These are phyloP conservation scores for Pholiota conissans DNA, from an alignment of 768 basidiomycete genomes.

Conservation along the genomic window DNA sequence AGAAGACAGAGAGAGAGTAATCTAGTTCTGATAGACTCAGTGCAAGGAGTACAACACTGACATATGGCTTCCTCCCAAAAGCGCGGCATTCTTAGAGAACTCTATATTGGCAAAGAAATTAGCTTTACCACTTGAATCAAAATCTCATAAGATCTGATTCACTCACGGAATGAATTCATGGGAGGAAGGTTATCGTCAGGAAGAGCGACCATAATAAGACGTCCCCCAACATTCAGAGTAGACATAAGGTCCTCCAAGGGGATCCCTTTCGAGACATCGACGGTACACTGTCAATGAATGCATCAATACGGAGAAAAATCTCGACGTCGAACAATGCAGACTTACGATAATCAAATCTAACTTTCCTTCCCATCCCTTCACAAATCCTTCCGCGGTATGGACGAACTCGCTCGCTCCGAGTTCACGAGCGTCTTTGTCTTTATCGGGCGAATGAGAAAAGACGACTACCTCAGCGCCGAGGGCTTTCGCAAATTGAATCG, in stretches of 20 bases:
- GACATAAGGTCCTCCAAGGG: slow-evolving; percentile 4
- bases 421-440: slow-evolving; percentile 13
- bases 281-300: slow-evolving; percentile 7
- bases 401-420: slow-evolving; percentile 11
- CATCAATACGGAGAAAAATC: not conserved
- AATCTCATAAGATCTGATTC: too few species aligned
- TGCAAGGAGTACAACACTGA: not conserved
- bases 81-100: slow-evolving; percentile 2
- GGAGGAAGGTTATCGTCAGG: slow-evolving; percentile 13
- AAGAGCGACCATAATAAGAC: slow-evolving; percentile 13
- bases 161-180: slow-evolving; percentile 8
- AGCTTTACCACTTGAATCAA: not conserved
- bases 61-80: slow-evolving; percentile 17
- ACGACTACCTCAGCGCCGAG: slow-evolving; percentile 3
- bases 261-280: slow-evolving; percentile 12
- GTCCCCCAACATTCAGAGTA: slow-evolving; percentile 11
- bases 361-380: not conserved
- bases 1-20: not conserved
- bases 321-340: not conserved
- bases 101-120: not conserved
- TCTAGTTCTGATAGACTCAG: too few species aligned
- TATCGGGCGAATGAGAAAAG: slow-evolving; percentile 5
- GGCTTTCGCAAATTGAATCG: slow-evolving; percentile 30
- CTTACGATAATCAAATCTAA: slow-evolving; percentile 15
- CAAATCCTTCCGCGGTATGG: slow-evolving; percentile 8